Evolutionary conservation across 768 basidiomycete species (phyloP), one percentile per base, ranked within the genome.

Genomic region (Dioszegia hungarica): DNA sequence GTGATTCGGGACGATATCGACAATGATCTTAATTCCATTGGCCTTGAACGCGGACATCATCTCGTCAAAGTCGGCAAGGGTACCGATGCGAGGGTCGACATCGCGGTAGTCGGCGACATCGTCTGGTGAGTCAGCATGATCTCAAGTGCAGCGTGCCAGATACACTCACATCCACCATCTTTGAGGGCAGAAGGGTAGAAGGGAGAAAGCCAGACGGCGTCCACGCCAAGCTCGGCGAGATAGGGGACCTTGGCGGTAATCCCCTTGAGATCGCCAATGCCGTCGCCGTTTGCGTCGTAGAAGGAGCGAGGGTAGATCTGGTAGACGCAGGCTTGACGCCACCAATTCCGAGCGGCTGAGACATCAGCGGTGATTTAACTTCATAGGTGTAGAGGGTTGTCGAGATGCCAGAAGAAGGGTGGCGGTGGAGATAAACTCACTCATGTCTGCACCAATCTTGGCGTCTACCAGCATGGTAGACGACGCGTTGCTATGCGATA

Each of bases 1-100:
- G 57, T 72, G 70, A 41, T 72, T 72, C 27, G 70, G 70, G 15
- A 72, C 70, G 22, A 72, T 72, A 54, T 72, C 70, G 2, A 72
- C 66, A 19, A 68, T 68, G 27, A 64, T 54, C 43, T 59, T 63
- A 46, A 72, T 68, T 4, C 61, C 64, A 11, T 44, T 64, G 5
- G 39, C 47, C 33, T 68, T 68, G 41, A 68, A 56, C 1, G 51
- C 50, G 11, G 39, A 25, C 43, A 63, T 60, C 66, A 72, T 68
- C 46, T 58, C 67, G 57, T 68, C 67, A 54, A 72, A 72, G 37
- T 72, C 70, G 24, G 54, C 55, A 2, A 72, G 46, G 12, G 70
- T 64, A 19, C 70, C 70, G 46, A 72, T 68, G 25, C 61, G 63
- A 1, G 70, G 67, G 37, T 68, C 66, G 33, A 72, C 64, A 52